Percentiles rank a stretch among this genome's conserved stretches.
These are phyloP conservation scores for Tulasnella sp. DNA, from an alignment of 768 basidiomycete genomes.

Conservation along the genomic window DNA sequence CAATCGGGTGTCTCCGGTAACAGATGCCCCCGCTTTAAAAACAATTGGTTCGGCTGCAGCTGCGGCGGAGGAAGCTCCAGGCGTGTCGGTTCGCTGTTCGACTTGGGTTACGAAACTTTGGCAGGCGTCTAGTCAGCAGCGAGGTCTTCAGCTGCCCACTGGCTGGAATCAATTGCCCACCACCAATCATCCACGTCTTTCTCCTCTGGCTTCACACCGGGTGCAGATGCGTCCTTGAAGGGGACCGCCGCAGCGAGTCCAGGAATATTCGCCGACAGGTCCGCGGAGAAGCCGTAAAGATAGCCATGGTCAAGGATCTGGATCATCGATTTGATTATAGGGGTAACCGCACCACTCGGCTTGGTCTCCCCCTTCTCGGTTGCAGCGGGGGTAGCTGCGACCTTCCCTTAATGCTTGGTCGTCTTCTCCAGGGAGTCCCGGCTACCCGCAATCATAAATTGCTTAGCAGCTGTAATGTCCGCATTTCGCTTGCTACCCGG, in stretches of 20 bases:
- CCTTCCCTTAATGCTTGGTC: not conserved
- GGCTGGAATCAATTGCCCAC: too few relatives aligned
- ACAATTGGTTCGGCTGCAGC: conserved; percentile 11
- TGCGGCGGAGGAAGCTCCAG: not conserved
- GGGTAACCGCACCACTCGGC: not conserved
- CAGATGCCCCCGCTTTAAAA: not conserved
- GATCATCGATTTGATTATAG: not conserved
- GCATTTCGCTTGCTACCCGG: conserved; percentile 16
- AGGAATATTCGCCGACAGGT: not conserved
- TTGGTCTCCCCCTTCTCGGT: too few relatives aligned
- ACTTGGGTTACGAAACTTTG: conserved; percentile 36
- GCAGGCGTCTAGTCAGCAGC: conserved; percentile 30
- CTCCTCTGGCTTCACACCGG: conserved; percentile 13
- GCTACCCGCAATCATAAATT: not conserved
- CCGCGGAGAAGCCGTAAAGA: not conserved
- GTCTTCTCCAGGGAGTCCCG: conserved; percentile 12
- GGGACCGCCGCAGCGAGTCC: not conserved
- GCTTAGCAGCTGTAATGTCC: conserved; percentile 1
- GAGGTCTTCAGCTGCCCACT: conserved; percentile 21
- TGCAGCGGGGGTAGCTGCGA: too few relatives aligned
- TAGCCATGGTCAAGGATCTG: conserved; percentile 16
- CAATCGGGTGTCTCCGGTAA: conserved; percentile 27
- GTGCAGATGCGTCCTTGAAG: not conserved
- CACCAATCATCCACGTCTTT: conserved; percentile 32
- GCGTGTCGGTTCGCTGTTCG: conserved; percentile 19